phyloP scores from a whole-genome alignment of 2,329 filamentous ascomycete genomes.

The Daldinia eschscholtzii region DNA sequence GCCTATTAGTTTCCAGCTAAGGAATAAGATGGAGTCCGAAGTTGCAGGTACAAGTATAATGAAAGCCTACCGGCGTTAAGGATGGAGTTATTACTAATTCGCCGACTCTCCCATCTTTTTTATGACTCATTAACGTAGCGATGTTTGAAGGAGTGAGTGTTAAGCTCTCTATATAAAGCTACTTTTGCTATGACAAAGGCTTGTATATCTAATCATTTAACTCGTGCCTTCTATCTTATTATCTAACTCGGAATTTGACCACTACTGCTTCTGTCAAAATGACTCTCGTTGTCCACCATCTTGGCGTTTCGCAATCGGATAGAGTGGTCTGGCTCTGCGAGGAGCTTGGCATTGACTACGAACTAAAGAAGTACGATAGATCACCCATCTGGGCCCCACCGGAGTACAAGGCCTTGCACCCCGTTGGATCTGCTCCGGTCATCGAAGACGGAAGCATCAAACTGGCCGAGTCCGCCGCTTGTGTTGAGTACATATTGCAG shows the following conservation, averaged over 20 bases:
- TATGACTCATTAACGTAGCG: not conserved
- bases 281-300: constrained; percentile 61
- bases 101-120: not conserved
- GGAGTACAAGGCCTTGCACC: constrained; percentile 60
- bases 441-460: constrained; percentile 68
- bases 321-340: constrained; percentile 75
- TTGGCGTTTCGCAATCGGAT: constrained; percentile 72
- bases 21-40: not conserved
- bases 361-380: constrained; percentile 49
- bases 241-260: not conserved
- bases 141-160: not conserved
- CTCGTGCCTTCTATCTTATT: not conserved
- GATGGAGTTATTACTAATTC: not conserved
- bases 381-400: constrained; percentile 53
- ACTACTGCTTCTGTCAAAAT: constrained; percentile 15
- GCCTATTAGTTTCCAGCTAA: not conserved
- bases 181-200: not conserved
- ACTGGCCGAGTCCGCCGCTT: constrained; percentile 71
- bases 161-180: not conserved
- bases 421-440: constrained; percentile 69
- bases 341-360: constrained; percentile 70
- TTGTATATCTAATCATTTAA: not conserved
- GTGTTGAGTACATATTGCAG: constrained; percentile 71
- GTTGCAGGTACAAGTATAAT: not conserved
- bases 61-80: not conserved